Conservation (phyloP, 2,329 filamentous ascomycete species). For the Ascomycota sp. region DNA sequence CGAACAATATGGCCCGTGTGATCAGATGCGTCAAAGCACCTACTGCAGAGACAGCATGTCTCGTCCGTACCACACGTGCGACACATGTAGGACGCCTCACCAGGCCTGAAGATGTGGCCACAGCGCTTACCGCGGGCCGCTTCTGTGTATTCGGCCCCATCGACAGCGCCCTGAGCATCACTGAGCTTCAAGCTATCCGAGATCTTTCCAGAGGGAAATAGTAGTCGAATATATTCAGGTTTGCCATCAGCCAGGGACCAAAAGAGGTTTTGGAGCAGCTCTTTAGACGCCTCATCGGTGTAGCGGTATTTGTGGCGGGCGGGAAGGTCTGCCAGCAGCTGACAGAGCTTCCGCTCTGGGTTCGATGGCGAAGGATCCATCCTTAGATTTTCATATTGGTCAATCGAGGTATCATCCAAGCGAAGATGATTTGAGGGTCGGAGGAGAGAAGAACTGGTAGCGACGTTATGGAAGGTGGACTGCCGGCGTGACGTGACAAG, state of each 20-base stretch:
- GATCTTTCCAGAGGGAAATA: slow-evolving; percentile 63
- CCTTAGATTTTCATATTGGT: slow-evolving; percentile 10
- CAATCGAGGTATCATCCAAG: no score
- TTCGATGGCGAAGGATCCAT: slow-evolving; percentile 39
- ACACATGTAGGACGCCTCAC: slow-evolving; percentile 86
- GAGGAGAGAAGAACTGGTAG: not conserved
- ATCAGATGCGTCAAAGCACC: slow-evolving; percentile 88
- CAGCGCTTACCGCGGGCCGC: slow-evolving; percentile 82
- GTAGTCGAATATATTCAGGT: slow-evolving; percentile 50
- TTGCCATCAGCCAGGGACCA: slow-evolving; percentile 64
- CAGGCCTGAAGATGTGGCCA: slow-evolving; percentile 89
- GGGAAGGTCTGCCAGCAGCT: slow-evolving; percentile 63
- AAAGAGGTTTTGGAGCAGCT: slow-evolving; percentile 66
- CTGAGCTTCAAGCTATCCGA: slow-evolving; percentile 53
- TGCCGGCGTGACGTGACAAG: no score
- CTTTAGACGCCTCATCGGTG: slow-evolving; percentile 44
- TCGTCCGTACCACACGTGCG: slow-evolving; percentile 88
- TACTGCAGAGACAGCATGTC: slow-evolving; percentile 83
- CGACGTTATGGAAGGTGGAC: not conserved
- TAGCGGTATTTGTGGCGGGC: slow-evolving; percentile 56
- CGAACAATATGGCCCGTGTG: slow-evolving; percentile 85
- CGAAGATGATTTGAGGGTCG: not conserved
- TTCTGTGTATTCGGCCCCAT: slow-evolving; percentile 87
- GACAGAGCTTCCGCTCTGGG: slow-evolving; percentile 66
- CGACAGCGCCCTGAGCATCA: slow-evolving; percentile 75